A percentile compares a stretch with the other conserved stretches of the same genome.
These are phyloP conservation scores for Pholiota microspora DNA, from an alignment of 768 basidiomycete genomes.

Conservation along the genomic window DNA sequence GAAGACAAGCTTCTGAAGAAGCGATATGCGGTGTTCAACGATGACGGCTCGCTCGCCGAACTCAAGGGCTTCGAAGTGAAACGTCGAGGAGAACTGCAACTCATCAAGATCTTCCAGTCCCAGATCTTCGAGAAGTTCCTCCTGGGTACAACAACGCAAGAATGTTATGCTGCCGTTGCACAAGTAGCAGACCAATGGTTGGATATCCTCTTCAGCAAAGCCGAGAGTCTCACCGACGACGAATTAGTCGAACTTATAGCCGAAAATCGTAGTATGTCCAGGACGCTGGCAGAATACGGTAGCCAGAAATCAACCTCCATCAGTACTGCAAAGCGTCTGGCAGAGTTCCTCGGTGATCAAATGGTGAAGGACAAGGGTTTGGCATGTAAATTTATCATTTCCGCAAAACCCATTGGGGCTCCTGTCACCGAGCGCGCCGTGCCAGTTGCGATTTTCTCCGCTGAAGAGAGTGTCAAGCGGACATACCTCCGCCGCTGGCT, in stretches of 20 bases:
- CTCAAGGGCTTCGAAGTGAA: slow-evolving; percentile 99
- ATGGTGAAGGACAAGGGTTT: slow-evolving; percentile 99
- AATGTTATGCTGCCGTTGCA: slow-evolving; percentile 94
- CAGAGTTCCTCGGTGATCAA: slow-evolving; percentile 95
- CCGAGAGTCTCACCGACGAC: slow-evolving; percentile 81
- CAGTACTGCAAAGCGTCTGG: slow-evolving; percentile 90
- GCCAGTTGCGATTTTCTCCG: slow-evolving; percentile 96
- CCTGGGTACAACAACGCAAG: slow-evolving; percentile 88
- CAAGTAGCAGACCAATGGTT: slow-evolving; percentile 96
- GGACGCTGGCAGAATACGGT: slow-evolving; percentile 93
- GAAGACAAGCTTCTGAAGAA: slow-evolving; percentile 99
- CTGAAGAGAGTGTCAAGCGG: slow-evolving; percentile 88
- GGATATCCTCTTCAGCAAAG: slow-evolving; percentile 88
- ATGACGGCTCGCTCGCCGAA: slow-evolving; percentile 96
- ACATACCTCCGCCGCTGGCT: slow-evolving; percentile 95
- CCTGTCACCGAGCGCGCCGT: slow-evolving; percentile 97
- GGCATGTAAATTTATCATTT: slow-evolving; percentile 99
- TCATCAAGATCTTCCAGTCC: slow-evolving; percentile 99
- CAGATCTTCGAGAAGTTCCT: slow-evolving; percentile 98
- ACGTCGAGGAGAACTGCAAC: slow-evolving; percentile 92
- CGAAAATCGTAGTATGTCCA: slow-evolving; percentile 97
- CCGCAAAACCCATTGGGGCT: slow-evolving; percentile 86
- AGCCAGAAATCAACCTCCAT: slow-evolving; percentile 98
- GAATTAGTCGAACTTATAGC: slow-evolving; percentile 98
- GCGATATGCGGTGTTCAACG: slow-evolving; percentile 98